Evolutionary conservation across 2,329 filamentous ascomycete species (phyloP), one percentile per base, ranked within the genome.

Genomic region (Biscogniauxia marginata): DNA sequence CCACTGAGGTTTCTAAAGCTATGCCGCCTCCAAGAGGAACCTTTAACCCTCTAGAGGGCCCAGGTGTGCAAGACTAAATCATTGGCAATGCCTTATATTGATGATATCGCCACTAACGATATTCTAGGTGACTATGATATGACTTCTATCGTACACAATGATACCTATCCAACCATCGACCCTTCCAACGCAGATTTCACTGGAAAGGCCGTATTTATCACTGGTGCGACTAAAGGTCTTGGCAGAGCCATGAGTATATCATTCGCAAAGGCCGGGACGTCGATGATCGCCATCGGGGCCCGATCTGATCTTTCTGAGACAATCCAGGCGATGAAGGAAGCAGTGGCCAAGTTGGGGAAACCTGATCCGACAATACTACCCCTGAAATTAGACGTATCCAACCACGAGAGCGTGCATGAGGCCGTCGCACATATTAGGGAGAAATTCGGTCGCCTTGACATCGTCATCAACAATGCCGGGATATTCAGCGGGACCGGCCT

Each of bases 391-490:
- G 72, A 75, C 53, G 70, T 75, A 24, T 58, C 69, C 8, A 68
- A 68, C 51, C 65, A 57, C 46, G 58, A 63, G 23, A 70, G 68
- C 46, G 68, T 74, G 20, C 70, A 72, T 6, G 61, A 61, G 4
- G 67, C 68, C 9, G 69, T 66, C 3, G 60, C 64, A 0, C 59
- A 66, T 7, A 66, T 74, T 44, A 63, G 67, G 34, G 61, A 67
- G 53, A 47, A 57, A 9, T 74, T 74, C 55, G 71, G 73, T 5
- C 63, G 63, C 19, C 51, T 72, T 7, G 70, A 74, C 47, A 61
- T 74, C 24, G 63, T 74, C 22, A 67, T 74, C 56, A 73, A 73
- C 53, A 74, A 73, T 52, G 71, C 70, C 11, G 71, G 65, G 1
- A 54, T 66, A 5, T 49, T 68, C 3, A 46, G 49, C 4, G 16